These are phyloP conservation scores for Prosopis cineraria DNA, from an alignment of 306 rosid species.

Conservation along the genomic window DNA sequence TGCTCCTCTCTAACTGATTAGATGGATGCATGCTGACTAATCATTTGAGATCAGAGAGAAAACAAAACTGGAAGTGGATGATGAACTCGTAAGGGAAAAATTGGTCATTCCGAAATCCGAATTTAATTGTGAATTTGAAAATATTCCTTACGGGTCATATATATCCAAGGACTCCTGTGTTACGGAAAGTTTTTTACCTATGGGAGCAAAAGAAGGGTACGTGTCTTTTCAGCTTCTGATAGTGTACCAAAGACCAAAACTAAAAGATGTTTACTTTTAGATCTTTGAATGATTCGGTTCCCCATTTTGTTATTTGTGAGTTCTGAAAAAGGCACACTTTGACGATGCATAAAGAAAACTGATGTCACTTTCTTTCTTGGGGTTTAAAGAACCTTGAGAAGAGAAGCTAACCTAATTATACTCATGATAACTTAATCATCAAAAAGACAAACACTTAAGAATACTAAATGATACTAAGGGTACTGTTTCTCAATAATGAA, in stretches of 20 bases:
- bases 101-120: neutral
- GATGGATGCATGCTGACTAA: neutral
- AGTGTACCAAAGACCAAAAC: constrained; percentile 20
- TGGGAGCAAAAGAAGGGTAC: constrained; percentile 5
- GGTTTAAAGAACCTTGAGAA: constrained; percentile 2
- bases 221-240: constrained; percentile 15
- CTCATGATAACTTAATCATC: constrained; percentile 39
- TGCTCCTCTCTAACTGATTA: neutral
- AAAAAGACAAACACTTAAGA: constrained; percentile 27
- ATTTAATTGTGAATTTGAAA: neutral
- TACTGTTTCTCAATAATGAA: constrained; percentile 33
- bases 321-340: constrained; percentile 22
- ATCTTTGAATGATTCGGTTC: constrained; percentile 24
- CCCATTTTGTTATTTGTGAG: neutral
- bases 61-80: neutral
- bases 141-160: neutral
- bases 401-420: constrained; percentile 18
- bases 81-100: neutral
- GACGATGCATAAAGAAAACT: constrained; percentile 11
- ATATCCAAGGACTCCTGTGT: neutral
- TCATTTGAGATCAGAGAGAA: neutral
- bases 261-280: constrained; percentile 17
- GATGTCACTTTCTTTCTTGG: constrained; percentile 10
- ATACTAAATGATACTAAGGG: neutral
- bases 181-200: neutral